phyloP scores from a whole-genome alignment of 306 rosid genomes.

The Purshia tridentata region DNA sequence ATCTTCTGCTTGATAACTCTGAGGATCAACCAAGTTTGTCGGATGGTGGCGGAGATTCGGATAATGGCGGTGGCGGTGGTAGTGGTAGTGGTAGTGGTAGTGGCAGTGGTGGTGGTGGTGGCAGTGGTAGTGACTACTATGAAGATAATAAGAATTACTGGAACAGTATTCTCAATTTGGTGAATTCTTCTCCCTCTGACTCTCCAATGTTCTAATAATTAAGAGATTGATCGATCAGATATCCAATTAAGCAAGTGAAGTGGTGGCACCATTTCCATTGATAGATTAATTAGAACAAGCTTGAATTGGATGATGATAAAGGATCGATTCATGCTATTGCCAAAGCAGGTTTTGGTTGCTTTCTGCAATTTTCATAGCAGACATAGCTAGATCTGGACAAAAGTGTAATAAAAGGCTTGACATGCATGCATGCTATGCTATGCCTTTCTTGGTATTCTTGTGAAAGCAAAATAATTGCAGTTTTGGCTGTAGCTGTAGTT shows the following conservation, averaged over 20 bases:
- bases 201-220: slow-evolving; percentile 64
- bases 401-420: slow-evolving; percentile 22
- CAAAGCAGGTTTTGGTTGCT: slow-evolving; percentile 39
- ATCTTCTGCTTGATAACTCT: slow-evolving; percentile 71
- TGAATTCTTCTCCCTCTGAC: slow-evolving; percentile 80
- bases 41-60: slow-evolving; percentile 58
- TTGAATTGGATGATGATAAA: neutral
- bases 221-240: no score
- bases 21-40: slow-evolving; percentile 59
- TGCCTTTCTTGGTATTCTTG: slow-evolving; percentile 13
- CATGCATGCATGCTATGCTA: slow-evolving; percentile 18
- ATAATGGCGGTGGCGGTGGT: slow-evolving; percentile 36
- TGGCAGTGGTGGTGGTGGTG: slow-evolving; percentile 29
- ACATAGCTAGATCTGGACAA: slow-evolving; percentile 3
- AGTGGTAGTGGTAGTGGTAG: slow-evolving; percentile 32
- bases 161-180: slow-evolving; percentile 91
- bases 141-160: slow-evolving; percentile 93
- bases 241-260: neutral
- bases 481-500: slow-evolving; percentile 17
- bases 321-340: slow-evolving; percentile 10
- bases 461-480: slow-evolving; percentile 26
- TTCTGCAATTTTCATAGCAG: slow-evolving; percentile 24
- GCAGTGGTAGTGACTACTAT: slow-evolving; percentile 45
- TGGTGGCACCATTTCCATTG: no score
- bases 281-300: no score